Evolutionary conservation across 306 rosid genomes (phyloP).

Genomic region (Rubus idaeus): DNA sequence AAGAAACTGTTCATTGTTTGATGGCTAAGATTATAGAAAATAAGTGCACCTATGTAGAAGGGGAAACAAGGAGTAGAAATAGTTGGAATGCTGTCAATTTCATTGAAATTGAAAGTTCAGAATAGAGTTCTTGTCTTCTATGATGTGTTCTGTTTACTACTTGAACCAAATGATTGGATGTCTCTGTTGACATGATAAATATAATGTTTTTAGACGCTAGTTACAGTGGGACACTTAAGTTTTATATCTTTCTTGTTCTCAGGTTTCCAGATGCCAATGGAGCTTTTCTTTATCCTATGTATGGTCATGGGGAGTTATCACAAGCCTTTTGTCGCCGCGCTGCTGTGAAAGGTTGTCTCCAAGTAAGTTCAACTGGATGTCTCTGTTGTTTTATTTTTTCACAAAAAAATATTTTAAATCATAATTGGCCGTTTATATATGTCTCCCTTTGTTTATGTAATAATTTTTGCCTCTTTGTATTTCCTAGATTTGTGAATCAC

Average conservation of each 20-base stretch:
- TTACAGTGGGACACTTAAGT: not conserved
- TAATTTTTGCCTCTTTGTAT: not conserved
- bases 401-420: not conserved
- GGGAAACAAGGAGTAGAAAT: not conserved
- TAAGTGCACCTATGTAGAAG: not conserved
- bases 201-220: constrained; percentile 11
- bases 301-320: constrained; percentile 86
- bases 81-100: not conserved
- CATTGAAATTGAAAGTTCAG: not conserved
- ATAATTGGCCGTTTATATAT: not conserved
- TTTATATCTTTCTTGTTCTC: constrained; percentile 18
- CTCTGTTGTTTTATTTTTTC: not conserved
- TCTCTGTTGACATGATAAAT: not conserved
- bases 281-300: constrained; percentile 79
- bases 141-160: not conserved
- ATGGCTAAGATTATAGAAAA: not conserved
- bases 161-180: not conserved
- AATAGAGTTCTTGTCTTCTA: not conserved
- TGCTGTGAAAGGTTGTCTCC: constrained; percentile 92
- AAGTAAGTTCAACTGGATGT: constrained; percentile 59
- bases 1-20: not conserved
- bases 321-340: constrained; percentile 93
- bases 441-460: not conserved
- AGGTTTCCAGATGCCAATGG: constrained; percentile 84
- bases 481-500: not conserved